Evolutionary conservation across 2,329 filamentous ascomycete genomes (phyloP), one percentile per base, ranked within the genome.

Genomic region (Fusarium cyanostomum): DNA sequence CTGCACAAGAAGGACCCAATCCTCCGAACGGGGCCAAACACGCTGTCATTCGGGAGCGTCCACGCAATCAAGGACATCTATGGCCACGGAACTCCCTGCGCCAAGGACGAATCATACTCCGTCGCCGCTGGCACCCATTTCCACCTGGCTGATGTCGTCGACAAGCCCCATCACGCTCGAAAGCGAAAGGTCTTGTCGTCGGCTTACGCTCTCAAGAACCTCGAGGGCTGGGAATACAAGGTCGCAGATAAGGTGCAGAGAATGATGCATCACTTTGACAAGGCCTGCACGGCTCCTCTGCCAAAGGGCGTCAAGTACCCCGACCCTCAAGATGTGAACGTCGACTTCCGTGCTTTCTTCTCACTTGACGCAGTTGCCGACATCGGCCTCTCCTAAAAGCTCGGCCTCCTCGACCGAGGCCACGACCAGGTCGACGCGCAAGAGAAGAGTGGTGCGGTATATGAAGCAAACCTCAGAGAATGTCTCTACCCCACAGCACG

Each of bases 321-420:
- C 1, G 60, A 67, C 10, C 59, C 74, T 1, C 68, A 74, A n/a
- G 81, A 83, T 44, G 46, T 82, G 16, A 82, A 77, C 0, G 72
- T 86, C 16, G 81, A 86, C 65, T 82, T 80, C 55, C 79, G 82
- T 5, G 73, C 75, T 8, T 84, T 83, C 71, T 85, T 86, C 69
- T 82, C 81, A 0, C 74, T 86, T 3, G 84, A 86, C 48, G 83
- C 82, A 13, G 85, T 86, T 45, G 81, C 80, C 30, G 82, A 85
- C 52, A 86, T 86, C 68, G 84, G 83, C 2, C 73, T 85, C 1
- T 80, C 76, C 0, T 79, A 84, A 57, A 76, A 75, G 13, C 77
- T 85, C 4, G 81, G 82, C 1, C 81, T 85, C 58, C 75, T 86
- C 4, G 83, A 84, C 53, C 68, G 72, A 33, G 83, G 82, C 1